A percentile compares a stretch with the other conserved stretches of the same genome.
phyloP scores from a whole-genome alignment of 163 green algal species.

The Scenedesmus sp. region DNA sequence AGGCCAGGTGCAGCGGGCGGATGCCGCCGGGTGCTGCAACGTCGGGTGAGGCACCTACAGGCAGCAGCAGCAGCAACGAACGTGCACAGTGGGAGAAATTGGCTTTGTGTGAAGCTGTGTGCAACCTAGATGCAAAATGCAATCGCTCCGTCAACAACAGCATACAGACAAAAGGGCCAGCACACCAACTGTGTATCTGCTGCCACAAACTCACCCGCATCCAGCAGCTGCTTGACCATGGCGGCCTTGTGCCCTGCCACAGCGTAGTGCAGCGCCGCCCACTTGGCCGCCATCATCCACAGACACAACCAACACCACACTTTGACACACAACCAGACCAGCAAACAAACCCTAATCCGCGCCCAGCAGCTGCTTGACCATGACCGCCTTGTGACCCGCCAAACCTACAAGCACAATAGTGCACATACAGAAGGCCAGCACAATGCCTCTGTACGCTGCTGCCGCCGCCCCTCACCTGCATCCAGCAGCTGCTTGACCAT shows the following conservation, averaged over 20 bases:
- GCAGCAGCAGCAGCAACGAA: background rate
- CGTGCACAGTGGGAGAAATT: too few relatives aligned
- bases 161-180: too few relatives aligned
- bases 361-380: background rate
- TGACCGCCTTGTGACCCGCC: too few relatives aligned
- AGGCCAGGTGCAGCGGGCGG: background rate
- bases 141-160: too few relatives aligned
- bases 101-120: too few relatives aligned
- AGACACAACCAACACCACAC: background rate
- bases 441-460: too few relatives aligned
- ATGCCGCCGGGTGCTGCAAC: background rate
- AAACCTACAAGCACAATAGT: too few relatives aligned
- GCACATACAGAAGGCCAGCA: too few relatives aligned
- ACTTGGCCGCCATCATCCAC: constrained; percentile 10
- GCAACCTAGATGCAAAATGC: too few relatives aligned
- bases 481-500: constrained; percentile 44
- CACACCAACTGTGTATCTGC: too few relatives aligned
- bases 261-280: constrained; percentile 43
- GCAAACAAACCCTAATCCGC: background rate
- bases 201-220: background rate
- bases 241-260: too few relatives aligned
- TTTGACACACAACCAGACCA: too few relatives aligned
- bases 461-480: background rate
- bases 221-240: constrained; percentile 41
- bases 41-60: background rate